Evolutionary conservation across 2,329 filamentous ascomycete species (phyloP).

Genomic region (Cladosporium cucumerinum): DNA sequence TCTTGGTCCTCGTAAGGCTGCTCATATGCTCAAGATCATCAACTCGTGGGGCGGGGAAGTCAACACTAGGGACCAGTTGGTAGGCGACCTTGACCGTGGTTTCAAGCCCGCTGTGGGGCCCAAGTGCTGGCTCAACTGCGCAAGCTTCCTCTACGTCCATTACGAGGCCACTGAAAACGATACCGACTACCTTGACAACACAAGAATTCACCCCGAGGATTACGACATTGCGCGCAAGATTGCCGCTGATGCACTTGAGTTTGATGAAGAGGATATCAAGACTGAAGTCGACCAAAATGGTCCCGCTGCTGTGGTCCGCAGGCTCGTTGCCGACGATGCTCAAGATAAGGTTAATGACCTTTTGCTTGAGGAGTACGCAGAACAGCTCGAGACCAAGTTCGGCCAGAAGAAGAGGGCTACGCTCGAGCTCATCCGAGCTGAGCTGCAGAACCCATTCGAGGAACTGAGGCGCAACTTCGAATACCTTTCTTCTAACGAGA

Average conservation of each 20-base stretch:
- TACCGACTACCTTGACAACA: constrained; percentile 92
- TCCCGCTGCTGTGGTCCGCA: constrained; percentile 83
- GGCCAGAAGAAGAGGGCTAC: constrained; percentile 94
- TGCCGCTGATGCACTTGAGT: constrained; percentile 91
- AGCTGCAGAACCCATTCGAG: constrained; percentile 89
- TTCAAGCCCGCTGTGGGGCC: constrained; percentile 70
- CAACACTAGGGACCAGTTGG: constrained; percentile 77
- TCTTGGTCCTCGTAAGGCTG: constrained; percentile 86
- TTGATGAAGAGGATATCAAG: constrained; percentile 97
- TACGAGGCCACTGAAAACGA: constrained; percentile 75
- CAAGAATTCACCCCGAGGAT: constrained; percentile 94
- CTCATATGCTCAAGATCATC: constrained; percentile 80
- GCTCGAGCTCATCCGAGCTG: constrained; percentile 90
- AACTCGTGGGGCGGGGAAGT: constrained; percentile 86
- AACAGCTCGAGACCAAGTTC: constrained; percentile 89
- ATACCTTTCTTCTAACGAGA: constrained; percentile 66
- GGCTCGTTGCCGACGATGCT: constrained; percentile 89
- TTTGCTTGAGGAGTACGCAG: constrained; percentile 93
- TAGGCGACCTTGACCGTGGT: constrained; percentile 72
- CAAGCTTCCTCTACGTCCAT: constrained; percentile 87
- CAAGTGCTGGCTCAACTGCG: constrained; percentile 93
- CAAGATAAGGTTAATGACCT: constrained; percentile 95
- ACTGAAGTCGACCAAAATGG: constrained; percentile 89
- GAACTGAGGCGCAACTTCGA: constrained; percentile 82
- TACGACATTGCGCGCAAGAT: constrained; percentile 98